Conservation (phyloP, 2,329 filamentous ascomycete species). For the Catunica adiposa region DNA sequence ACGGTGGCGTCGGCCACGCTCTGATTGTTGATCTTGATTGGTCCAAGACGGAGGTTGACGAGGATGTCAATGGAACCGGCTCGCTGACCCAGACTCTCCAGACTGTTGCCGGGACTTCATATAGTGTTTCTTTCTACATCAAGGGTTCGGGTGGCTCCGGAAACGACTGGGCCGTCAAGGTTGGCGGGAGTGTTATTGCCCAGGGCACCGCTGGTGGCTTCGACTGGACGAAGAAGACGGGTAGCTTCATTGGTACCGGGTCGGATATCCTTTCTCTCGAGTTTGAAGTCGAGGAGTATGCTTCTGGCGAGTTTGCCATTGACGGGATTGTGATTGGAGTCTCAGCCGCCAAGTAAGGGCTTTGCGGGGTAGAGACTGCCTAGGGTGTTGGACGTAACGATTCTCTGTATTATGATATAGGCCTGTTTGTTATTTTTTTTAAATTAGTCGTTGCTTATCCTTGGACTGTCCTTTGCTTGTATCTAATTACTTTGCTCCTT, state of each 20-base stretch:
- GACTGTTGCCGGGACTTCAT: background rate
- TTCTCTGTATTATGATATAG: no score
- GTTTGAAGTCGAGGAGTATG: background rate
- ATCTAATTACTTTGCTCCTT: no score
- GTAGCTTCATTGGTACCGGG: background rate
- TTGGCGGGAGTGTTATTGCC: background rate
- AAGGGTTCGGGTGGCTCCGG: conserved; percentile 1
- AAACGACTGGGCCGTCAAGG: conserved; percentile 3
- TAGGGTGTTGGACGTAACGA: no score
- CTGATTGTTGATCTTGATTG: background rate
- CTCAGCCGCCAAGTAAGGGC: background rate
- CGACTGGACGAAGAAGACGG: conserved; percentile 1
- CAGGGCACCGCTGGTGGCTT: background rate
- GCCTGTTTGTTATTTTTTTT: no score
- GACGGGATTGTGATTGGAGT: background rate
- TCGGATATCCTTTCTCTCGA: background rate
- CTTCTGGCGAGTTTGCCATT: conserved; percentile 1
- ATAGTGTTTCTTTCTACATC: background rate
- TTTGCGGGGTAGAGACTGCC: no score
- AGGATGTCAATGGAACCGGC: background rate
- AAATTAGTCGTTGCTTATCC: no score
- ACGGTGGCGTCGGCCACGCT: background rate
- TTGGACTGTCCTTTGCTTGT: no score
- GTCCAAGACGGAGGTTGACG: background rate
- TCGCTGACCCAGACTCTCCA: background rate